phyloP scores from a whole-genome alignment of 2,329 filamentous ascomycete genomes.

The Curvularia lunata region DNA sequence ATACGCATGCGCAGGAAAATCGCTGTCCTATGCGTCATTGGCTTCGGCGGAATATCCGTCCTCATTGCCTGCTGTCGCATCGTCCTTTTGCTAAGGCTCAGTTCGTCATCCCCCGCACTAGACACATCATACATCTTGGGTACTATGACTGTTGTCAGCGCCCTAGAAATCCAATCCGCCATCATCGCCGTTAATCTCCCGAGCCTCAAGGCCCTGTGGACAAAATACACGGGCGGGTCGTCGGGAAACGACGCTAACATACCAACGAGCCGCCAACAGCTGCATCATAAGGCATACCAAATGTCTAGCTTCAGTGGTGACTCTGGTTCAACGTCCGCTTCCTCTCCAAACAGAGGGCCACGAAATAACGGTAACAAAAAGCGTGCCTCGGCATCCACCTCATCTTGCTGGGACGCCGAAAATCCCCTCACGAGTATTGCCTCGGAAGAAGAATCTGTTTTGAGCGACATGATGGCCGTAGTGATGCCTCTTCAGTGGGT shows the following conservation, averaged over 20 bases:
- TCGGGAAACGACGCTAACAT: background rate
- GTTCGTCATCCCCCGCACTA: background rate
- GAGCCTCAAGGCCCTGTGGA: slow-evolving; percentile 8
- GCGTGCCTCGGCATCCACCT: background rate
- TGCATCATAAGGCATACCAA: background rate
- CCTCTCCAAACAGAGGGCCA: background rate
- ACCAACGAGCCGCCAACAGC: background rate
- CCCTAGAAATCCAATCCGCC: slow-evolving; percentile 10
- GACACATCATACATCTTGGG: background rate
- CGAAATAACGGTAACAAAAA: background rate
- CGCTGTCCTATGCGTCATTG: slow-evolving; percentile 6
- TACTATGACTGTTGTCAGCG: slow-evolving; percentile 2
- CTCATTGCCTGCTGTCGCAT: slow-evolving; percentile 9
- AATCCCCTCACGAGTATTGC: slow-evolving; percentile 6
- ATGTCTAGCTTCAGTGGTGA: background rate
- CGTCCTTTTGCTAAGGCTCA: background rate
- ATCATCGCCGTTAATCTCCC: slow-evolving; percentile 10
- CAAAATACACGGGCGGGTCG: background rate
- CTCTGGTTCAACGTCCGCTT: background rate
- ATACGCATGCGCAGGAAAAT: slow-evolving; percentile 7
- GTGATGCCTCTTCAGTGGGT: slow-evolving; percentile 11
- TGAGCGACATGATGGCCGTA: slow-evolving; percentile 10
- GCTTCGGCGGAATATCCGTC: slow-evolving; percentile 8
- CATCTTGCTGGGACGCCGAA: background rate
- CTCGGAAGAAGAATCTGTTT: slow-evolving; percentile 8